Evolutionary conservation across 169 alveolate genomes (phyloP), one percentile per base, ranked within the genome.

Genomic region (Plasmodium vivax): DNA sequence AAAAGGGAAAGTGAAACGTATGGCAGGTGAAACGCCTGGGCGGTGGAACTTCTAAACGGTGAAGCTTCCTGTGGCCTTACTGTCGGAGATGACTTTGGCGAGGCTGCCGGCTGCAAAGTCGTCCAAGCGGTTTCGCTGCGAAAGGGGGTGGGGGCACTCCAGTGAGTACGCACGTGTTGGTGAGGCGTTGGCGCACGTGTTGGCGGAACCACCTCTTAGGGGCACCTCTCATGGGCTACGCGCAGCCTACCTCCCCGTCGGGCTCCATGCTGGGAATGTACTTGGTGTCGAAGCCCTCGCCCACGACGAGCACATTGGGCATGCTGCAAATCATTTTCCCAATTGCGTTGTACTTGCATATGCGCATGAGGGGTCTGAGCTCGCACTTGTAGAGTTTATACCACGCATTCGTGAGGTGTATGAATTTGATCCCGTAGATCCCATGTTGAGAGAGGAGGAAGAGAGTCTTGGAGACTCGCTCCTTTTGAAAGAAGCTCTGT

Each of bases 221-320:
- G 27, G 27, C 27, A 23, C 27, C 27, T 23, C 27, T 23, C 27
- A 23, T 23, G 27, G 27, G 27, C 41, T 10, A n/a, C 3, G 58
- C 12, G 58, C 12, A 47, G 58, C 10, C 9, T 80, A 80, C 90
- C 85, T 80, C 83, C 32, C 10, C 36, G 6, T 88, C 72, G 32
- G 62, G 41, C n/a, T 81, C 74, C 47, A 81, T 88, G 27, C 82
- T 88, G 9, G 94, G 94, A 27, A 88, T 80, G 47, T 88, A 88
- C 82, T 88, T 88, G n/a, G 90, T 88, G 34, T 88, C 94, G 54
- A 88, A 80, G 1, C 94, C 94, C 32, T 88, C 94, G 2, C 90
- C 91, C 8, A 80, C 88, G 32, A 88, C 90, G 6, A 62, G 47
- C 30, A 88, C 91, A 58, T 88, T 88, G n/a, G 94, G 83, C 79